A percentile compares a stretch with the other conserved stretches of the same genome.
Conservation (phyloP, 805 yeast species). For the Nakazawaea siamensis region DNA sequence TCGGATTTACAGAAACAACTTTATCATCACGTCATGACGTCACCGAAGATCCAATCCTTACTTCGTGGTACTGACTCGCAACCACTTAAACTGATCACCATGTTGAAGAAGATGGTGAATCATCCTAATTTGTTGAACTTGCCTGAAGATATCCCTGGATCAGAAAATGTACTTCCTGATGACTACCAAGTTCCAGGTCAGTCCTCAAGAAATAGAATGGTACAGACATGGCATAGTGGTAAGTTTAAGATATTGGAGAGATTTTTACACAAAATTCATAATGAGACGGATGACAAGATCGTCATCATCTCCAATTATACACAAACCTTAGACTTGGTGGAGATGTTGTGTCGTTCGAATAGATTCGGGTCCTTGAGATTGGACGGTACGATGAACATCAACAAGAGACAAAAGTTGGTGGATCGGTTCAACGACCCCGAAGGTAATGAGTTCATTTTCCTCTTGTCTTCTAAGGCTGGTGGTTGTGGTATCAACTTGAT, state of each 20-base stretch:
- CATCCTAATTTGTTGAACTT: slow-evolving; percentile 83
- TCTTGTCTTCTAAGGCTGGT: slow-evolving; percentile 93
- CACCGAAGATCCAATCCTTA: slow-evolving; percentile 66
- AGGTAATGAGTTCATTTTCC: slow-evolving; percentile 77
- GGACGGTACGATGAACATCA: slow-evolving; percentile 89
- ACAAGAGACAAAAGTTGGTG: slow-evolving; percentile 87
- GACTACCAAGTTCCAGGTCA: slow-evolving; percentile 49
- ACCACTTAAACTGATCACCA: slow-evolving; percentile 83
- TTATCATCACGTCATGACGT: slow-evolving; percentile 67
- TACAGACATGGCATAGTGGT: slow-evolving; percentile 79
- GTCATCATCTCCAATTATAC: slow-evolving; percentile 93
- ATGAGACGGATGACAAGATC: slow-evolving; percentile 88
- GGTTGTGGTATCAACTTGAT: slow-evolving; percentile 97
- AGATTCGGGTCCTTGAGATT: slow-evolving; percentile 73
- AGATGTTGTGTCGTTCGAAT: slow-evolving; percentile 68
- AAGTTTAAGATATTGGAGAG: slow-evolving; percentile 81
- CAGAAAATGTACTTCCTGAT: slow-evolving; percentile 58
- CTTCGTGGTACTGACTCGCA: slow-evolving; percentile 67
- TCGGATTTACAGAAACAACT: slow-evolving; percentile 68
- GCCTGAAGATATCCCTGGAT: slow-evolving; percentile 71
- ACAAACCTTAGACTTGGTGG: slow-evolving; percentile 86
- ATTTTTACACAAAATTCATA: slow-evolving; percentile 66
- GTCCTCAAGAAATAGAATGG: slow-evolving; percentile 54
- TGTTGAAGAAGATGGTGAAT: slow-evolving; percentile 83
- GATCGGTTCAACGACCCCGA: slow-evolving; percentile 83